Evolutionary conservation across 2,329 filamentous ascomycete species (phyloP).

Genomic region (Talaromyces sp.): DNA sequence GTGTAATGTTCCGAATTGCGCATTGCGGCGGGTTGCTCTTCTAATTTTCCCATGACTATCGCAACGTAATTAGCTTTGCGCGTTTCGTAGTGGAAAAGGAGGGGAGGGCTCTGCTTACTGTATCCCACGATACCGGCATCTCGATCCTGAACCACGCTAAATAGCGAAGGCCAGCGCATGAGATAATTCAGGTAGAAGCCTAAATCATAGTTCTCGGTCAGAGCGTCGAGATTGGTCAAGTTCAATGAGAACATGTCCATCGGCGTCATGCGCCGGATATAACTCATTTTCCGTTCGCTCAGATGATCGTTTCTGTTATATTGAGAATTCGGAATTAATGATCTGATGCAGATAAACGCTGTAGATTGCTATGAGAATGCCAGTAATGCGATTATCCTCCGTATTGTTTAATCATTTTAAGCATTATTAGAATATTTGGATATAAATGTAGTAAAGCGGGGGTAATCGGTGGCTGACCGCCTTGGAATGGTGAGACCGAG

Average conservation of each 20-base stretch:
- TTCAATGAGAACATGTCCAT: slow-evolving; percentile 86
- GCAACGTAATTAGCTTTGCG: neutral
- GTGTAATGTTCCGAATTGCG: slow-evolving; percentile 81
- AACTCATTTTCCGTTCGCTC: slow-evolving; percentile 59
- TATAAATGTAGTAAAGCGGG: neutral
- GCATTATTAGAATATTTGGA: neutral
- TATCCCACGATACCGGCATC: slow-evolving; percentile 91
- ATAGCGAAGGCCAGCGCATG: slow-evolving; percentile 91
- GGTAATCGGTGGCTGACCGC: slow-evolving; percentile 8
- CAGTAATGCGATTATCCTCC: neutral
- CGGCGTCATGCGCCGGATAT: slow-evolving; percentile 79
- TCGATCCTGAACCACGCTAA: slow-evolving; percentile 83
- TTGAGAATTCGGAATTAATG: neutral
- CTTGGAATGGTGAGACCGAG: slow-evolving; percentile 9
- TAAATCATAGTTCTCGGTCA: slow-evolving; percentile 97
- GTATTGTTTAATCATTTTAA: neutral
- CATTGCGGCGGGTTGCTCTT: slow-evolving; percentile 74
- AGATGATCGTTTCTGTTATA: neutral
- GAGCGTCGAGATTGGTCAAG: slow-evolving; percentile 88
- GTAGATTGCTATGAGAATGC: neutral
- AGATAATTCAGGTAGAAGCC: slow-evolving; percentile 95
- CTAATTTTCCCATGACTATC: slow-evolving; percentile 92
- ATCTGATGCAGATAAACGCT: neutral
- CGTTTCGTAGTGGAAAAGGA: neutral
- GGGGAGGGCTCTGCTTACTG: slow-evolving; percentile 53